phyloP scores from a whole-genome alignment of 2,329 filamentous ascomycete genomes.

The Leptographium radiaticola region DNA sequence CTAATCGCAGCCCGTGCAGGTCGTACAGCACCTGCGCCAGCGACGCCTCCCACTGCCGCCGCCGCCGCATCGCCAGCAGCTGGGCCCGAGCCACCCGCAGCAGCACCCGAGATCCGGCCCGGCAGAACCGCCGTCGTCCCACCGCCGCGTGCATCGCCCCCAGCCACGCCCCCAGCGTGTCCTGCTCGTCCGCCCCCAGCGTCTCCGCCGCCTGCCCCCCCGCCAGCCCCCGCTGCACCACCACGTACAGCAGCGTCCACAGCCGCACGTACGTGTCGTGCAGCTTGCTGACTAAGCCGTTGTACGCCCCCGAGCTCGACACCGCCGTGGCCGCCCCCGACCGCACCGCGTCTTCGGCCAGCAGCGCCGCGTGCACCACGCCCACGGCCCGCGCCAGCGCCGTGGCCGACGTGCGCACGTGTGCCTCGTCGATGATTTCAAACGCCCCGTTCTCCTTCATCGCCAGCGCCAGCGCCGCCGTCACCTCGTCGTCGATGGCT shows the following conservation, averaged over 20 bases:
- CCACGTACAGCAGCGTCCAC: conserved; percentile 76
- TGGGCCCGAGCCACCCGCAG: conserved; percentile 82
- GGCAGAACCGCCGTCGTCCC: conserved; percentile 76
- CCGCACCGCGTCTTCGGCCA: conserved; percentile 77
- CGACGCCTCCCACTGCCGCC: conserved; percentile 76
- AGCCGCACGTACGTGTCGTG: conserved; percentile 77
- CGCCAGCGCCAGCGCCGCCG: conserved; percentile 55
- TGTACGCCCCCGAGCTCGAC: conserved; percentile 40
- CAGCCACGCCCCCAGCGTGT: conserved; percentile 24
- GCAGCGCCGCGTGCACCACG: conserved; percentile 64
- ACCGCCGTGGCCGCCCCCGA: conserved; percentile 48
- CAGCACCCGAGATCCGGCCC: conserved; percentile 73
- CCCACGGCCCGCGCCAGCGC: conserved; percentile 59
- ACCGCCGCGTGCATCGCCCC: conserved; percentile 72
- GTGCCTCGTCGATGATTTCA: conserved; percentile 71
- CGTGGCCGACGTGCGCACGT: conserved; percentile 59
- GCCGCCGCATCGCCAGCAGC: conserved; percentile 59
- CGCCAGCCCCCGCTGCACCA: conserved; percentile 59
- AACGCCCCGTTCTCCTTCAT: conserved; percentile 58
- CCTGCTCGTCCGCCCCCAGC: not conserved
- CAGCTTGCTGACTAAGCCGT: conserved; percentile 52
- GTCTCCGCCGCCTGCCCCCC: not conserved
- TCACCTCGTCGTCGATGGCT: conserved; percentile 63
- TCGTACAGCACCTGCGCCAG: conserved; percentile 77
- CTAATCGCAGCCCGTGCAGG: conserved; percentile 67